A percentile compares a stretch with the other conserved stretches of the same genome.
Evolutionary conservation across 352 stramenopile species (phyloP).

Genomic region (Globisporangium splendens): DNA sequence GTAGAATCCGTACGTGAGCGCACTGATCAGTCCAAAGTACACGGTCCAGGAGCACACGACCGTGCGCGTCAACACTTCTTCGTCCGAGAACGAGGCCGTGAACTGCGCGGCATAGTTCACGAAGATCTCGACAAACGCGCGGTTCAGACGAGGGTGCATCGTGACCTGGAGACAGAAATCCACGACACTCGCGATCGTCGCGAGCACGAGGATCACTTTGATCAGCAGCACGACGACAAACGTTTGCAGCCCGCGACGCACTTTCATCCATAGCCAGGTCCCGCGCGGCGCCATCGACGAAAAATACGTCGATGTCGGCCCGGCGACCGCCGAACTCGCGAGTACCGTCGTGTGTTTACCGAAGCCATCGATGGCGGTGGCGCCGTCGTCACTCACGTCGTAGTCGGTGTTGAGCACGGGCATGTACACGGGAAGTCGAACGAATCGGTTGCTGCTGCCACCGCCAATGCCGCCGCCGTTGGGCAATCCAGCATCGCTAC

Average conservation of each 20-base stretch:
- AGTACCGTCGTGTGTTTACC: constrained; percentile 54
- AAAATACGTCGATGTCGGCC: constrained; percentile 21
- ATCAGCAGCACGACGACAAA: constrained; percentile 33
- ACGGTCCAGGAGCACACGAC: constrained; percentile 51
- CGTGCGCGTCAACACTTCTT: constrained; percentile 54
- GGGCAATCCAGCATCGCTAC: constrained; percentile 1
- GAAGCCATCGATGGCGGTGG: constrained; percentile 14
- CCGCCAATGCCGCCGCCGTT: neutral
- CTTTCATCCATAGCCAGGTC: constrained; percentile 11
- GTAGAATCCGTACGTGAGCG: constrained; percentile 58
- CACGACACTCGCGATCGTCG: constrained; percentile 60
- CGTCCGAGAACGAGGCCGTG: constrained; percentile 48
- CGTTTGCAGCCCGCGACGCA: constrained; percentile 9
- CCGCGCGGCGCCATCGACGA: constrained; percentile 18
- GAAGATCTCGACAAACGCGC: constrained; percentile 65
- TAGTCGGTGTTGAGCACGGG: constrained; percentile 55
- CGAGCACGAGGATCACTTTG: constrained; percentile 40
- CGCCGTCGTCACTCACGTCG: constrained; percentile 18
- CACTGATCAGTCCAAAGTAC: constrained; percentile 37
- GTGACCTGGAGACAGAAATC: constrained; percentile 72
- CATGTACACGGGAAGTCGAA: constrained; percentile 57
- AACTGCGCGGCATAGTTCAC: constrained; percentile 65
- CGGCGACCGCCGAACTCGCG: constrained; percentile 8
- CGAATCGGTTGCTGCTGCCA: constrained; percentile 16
- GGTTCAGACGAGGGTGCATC: constrained; percentile 63